A percentile compares a stretch with the other conserved stretches of the same genome.
phyloP scores from a whole-genome alignment of 306 rosid species.

The Vigna nakashimae region DNA sequence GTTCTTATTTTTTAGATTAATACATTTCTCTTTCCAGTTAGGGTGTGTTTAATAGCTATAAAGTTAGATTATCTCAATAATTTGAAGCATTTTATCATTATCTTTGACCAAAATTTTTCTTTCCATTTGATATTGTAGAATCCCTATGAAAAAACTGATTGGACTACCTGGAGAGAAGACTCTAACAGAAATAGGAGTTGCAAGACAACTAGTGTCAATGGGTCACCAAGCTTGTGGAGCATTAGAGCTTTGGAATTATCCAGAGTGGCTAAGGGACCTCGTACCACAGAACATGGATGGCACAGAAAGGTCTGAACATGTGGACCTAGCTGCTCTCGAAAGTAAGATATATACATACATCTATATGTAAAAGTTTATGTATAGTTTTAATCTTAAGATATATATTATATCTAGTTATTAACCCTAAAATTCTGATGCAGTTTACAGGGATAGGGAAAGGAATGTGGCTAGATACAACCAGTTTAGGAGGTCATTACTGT shows the following conservation, averaged over 20 bases:
- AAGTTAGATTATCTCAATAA: no score
- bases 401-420: background rate
- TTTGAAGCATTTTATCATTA: no score
- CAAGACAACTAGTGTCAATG: conserved; percentile 61
- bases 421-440: conserved; percentile 39
- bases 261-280: conserved; percentile 53
- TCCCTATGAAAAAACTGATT: conserved; percentile 55
- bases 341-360: conserved; percentile 25
- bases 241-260: conserved; percentile 66
- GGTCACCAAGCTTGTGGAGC: conserved; percentile 76
- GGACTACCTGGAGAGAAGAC: conserved; percentile 55
- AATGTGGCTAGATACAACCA: conserved; percentile 66
- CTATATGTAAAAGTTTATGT: no score
- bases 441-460: conserved; percentile 70
- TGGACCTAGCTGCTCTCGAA: conserved; percentile 70
- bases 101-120: background rate
- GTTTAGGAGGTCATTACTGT: conserved; percentile 52
- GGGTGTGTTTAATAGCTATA: no score
- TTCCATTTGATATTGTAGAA: conserved; percentile 27
- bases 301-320: conserved; percentile 59
- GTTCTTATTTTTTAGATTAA: no score
- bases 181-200: conserved; percentile 53
- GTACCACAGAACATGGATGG: conserved; percentile 56
- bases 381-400: background rate
- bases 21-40: no score